These are phyloP conservation scores for Entomophthora muscae DNA, from an alignment of 371 early-diverging fungal species.

Conservation along the genomic window DNA sequence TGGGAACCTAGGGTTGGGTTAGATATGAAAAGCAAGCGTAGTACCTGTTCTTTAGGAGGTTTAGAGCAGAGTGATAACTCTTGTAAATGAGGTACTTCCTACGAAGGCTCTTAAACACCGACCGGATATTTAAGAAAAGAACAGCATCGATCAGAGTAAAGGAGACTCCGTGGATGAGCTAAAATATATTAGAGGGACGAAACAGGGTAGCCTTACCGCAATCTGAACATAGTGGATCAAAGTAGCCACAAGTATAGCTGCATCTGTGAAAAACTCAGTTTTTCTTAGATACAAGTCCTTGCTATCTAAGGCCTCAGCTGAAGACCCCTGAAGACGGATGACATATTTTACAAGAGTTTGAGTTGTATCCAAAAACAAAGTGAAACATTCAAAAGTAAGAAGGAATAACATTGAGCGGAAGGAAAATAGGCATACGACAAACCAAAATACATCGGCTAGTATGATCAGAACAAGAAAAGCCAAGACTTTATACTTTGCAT, in stretches of 20 bases:
- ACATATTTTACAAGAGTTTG: slow-evolving; percentile 41
- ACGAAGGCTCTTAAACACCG: slow-evolving; percentile 34
- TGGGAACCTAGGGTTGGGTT: slow-evolving; percentile 22
- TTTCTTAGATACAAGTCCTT: slow-evolving; percentile 31
- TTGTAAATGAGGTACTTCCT: slow-evolving; percentile 31
- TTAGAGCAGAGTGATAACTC: slow-evolving; percentile 32
- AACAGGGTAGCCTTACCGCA: slow-evolving; percentile 20
- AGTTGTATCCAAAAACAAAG: slow-evolving; percentile 33
- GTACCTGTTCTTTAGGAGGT: slow-evolving; percentile 19
- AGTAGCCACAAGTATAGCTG: slow-evolving; percentile 34
- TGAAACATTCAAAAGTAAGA: slow-evolving; percentile 37
- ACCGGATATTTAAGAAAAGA: slow-evolving; percentile 37
- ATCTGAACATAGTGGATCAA: slow-evolving; percentile 39
- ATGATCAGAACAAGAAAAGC: slow-evolving; percentile 26
- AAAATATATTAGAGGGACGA: neutral
- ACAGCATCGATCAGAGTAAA: slow-evolving; percentile 45
- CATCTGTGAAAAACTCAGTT: slow-evolving; percentile 36
- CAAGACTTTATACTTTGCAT: slow-evolving; percentile 32
- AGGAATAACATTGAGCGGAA: slow-evolving; percentile 37
- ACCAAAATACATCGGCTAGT: slow-evolving; percentile 31
- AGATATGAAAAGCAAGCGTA: neutral
- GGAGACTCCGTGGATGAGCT: slow-evolving; percentile 45
- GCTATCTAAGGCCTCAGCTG: slow-evolving; percentile 27
- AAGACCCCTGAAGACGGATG: slow-evolving; percentile 30
- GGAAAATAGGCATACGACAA: slow-evolving; percentile 28